Percentiles rank a stretch among this genome's conserved stretches.
Conservation (phyloP, 2,329 filamentous ascomycete genomes). For the Phyllosticta citriasiana region DNA sequence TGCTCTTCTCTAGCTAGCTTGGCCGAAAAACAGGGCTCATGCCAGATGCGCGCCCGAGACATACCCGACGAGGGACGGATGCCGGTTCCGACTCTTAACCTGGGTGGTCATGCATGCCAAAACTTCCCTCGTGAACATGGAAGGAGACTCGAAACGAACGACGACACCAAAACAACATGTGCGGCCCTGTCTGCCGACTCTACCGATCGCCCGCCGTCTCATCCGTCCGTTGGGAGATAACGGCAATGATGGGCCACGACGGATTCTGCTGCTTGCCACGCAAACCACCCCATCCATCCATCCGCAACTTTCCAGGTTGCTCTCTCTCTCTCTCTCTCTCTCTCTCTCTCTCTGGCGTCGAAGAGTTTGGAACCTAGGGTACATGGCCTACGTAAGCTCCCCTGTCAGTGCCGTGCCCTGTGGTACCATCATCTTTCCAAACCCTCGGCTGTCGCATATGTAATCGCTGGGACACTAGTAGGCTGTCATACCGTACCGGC, state of each 20-base stretch:
- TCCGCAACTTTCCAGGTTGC: not conserved
- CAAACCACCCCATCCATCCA: not conserved
- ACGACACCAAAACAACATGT: not conserved
- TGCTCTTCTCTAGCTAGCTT: not conserved
- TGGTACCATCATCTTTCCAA: too few relatives aligned
- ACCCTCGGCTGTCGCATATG: too few relatives aligned
- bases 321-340: too few relatives aligned
- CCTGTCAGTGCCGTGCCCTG: too few relatives aligned
- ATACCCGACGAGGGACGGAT: not conserved
- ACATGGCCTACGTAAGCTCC: too few relatives aligned
- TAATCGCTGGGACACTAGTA: too few relatives aligned
- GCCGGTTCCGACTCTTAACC: not conserved
- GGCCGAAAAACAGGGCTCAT: not conserved
- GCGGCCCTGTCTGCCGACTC: not conserved
- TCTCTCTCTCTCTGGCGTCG: too few relatives aligned
- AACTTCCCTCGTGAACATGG: not conserved
- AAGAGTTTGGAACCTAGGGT: too few relatives aligned
- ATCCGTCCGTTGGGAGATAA: not conserved
- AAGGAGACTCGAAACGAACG: not conserved
- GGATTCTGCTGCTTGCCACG: not conserved
- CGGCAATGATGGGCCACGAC: not conserved
- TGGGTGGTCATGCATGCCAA: not conserved
- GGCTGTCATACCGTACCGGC: too few relatives aligned
- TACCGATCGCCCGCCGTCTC: not conserved
- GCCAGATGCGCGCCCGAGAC: not conserved